Evolutionary conservation across 148 eudicot species (phyloP), one percentile per base, ranked within the genome.

Genomic region (Arbutus unedo): DNA sequence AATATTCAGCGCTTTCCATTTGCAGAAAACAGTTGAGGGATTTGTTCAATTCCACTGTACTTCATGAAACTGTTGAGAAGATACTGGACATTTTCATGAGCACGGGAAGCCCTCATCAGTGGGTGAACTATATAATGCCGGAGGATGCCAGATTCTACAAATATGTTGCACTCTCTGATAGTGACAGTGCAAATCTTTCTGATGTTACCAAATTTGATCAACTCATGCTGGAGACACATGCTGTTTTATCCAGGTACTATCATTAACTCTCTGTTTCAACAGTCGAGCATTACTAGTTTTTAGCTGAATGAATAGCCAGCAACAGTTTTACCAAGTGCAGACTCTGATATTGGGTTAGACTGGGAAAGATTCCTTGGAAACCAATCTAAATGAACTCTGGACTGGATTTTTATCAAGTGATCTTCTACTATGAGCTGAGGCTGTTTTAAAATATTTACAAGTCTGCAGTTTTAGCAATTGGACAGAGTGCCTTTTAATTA

Each of bases 1-100:
- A 79, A 11, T 45, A 57, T 44, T 43, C 25, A 57, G n/a, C 55
- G 23, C 50, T 81, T 70, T 76, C 82, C 55, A 21, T 82, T 77
- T 90, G 92, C 96, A 94, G 98, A 78, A 96, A 94, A 84, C 94
- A 92, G 85, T 91, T 96, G 77, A 93, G 86, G 86, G 99, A 96
- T 80, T 51, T 87, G 77, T 91, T 96, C 83, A 78, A 87, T 84
- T 66, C 87, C 38, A 74, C 87, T 57, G 81, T 85, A 76, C 94
- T 96, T 79, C 91, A 89, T 66, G 97, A 91, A 70, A 93, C 94
- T 53, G 87, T 92, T 54, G 83, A 88, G 82, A 92, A 90, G 84
- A 91, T 94, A 83, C 79, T 96, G 86, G 93, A 93, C 56, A 84
- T 87, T 74, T 92, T 96, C 79, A 92, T 91, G 98, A 91, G 91